phyloP scores from a whole-genome alignment of 108 stramenopile genomes.

The Thalassiosira profunda region DNA sequence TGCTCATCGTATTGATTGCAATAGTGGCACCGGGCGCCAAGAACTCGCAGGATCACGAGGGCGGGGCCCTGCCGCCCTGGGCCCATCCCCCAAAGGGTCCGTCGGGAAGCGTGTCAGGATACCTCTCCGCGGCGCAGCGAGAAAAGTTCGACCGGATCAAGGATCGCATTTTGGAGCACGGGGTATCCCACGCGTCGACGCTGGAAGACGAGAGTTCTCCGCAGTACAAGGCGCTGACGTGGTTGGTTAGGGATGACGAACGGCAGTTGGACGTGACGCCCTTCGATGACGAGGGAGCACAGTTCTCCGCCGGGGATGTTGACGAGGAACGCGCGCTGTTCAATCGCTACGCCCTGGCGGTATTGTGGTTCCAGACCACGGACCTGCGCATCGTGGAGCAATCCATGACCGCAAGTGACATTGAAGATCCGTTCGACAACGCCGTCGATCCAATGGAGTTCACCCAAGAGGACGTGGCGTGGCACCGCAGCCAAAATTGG shows the following conservation, averaged over 20 bases:
- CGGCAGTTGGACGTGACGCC: constrained; percentile 30
- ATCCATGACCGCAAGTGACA: background rate
- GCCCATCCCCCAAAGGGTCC: background rate
- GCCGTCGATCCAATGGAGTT: background rate
- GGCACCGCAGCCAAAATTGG: constrained; percentile 31
- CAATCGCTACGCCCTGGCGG: constrained; percentile 41
- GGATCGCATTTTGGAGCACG: constrained; percentile 45
- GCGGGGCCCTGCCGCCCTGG: background rate
- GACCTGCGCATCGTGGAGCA: constrained; percentile 18
- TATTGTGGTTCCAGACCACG: constrained; percentile 42
- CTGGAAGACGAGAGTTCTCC: constrained; percentile 25
- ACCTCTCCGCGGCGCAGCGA: background rate
- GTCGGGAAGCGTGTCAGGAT: no score
- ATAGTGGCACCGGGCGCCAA: background rate
- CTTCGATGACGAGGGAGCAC: constrained; percentile 12
- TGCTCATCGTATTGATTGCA: background rate
- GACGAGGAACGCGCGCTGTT: constrained; percentile 27
- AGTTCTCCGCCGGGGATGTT: constrained; percentile 15
- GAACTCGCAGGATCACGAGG: background rate
- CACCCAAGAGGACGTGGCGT: constrained; percentile 1
- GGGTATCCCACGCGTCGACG: constrained; percentile 31
- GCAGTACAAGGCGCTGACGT: constrained; percentile 45
- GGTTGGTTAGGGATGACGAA: constrained; percentile 37
- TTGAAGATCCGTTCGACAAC: constrained; percentile 7
- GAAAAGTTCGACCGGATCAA: constrained; percentile 32